phyloP scores from a whole-genome alignment of 2,329 filamentous ascomycete species.

The Xylaria sp. region DNA sequence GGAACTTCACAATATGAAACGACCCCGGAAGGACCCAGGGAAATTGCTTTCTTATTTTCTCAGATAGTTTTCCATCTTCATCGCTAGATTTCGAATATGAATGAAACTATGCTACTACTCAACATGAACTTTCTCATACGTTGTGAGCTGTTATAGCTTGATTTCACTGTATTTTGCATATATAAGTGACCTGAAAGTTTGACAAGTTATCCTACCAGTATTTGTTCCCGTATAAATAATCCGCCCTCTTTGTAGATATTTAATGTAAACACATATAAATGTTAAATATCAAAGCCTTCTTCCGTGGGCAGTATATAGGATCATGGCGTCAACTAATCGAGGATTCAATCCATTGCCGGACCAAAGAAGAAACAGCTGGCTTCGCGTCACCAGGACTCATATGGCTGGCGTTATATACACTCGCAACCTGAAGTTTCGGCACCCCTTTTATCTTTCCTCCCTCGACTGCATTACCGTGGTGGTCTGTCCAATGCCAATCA shows the following conservation, averaged over 20 bases:
- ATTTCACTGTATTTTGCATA: too few relatives aligned
- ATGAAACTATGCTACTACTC: too few relatives aligned
- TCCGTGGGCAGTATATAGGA: too few relatives aligned
- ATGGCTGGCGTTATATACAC: conserved; percentile 23
- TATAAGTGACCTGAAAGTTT: too few relatives aligned
- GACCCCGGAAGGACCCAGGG: background rate
- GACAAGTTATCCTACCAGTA: too few relatives aligned
- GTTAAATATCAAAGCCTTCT: too few relatives aligned
- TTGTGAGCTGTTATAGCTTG: too few relatives aligned
- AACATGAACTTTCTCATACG: too few relatives aligned
- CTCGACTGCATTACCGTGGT: background rate
- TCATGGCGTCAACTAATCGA: too few relatives aligned
- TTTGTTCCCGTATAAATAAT: too few relatives aligned
- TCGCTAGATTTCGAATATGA: background rate
- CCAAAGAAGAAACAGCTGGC: conserved; percentile 27
- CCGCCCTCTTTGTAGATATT: too few relatives aligned
- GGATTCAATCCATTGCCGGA: conserved; percentile 21
- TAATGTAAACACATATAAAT: too few relatives aligned
- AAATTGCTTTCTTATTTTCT: background rate
- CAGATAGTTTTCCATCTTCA: background rate
- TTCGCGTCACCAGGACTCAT: conserved; percentile 29
- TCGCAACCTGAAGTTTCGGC: conserved; percentile 20
- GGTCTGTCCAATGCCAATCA: conserved; percentile 22
- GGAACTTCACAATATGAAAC: background rate
- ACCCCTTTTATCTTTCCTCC: conserved; percentile 26